A percentile compares a stretch with the other conserved stretches of the same genome.
These are phyloP conservation scores for Mercurialis annua DNA, from an alignment of 345 rosid species.

Conservation along the genomic window DNA sequence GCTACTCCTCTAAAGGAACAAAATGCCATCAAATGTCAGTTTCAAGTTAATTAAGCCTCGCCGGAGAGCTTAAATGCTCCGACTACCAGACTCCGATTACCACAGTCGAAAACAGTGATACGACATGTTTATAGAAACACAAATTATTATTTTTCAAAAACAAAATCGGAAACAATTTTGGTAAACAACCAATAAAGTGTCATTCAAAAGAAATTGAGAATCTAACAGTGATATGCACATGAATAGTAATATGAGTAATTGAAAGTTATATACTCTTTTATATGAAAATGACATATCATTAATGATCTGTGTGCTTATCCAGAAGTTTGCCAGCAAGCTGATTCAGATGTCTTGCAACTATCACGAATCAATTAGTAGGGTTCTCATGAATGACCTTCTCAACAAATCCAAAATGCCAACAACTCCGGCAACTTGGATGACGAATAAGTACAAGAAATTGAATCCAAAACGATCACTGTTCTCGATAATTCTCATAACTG, in stretches of 20 bases:
- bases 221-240: not conserved
- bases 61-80: too few relatives aligned
- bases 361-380: not conserved
- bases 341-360: conserved; percentile 2
- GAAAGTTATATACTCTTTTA: not conserved
- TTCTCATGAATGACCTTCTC: not conserved
- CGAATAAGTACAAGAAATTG: conserved; percentile 9
- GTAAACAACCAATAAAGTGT: not conserved
- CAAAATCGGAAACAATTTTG: not conserved
- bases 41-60: not conserved
- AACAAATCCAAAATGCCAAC: not conserved
- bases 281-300: not conserved
- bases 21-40: not conserved
- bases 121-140: not conserved
- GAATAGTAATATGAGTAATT: not conserved
- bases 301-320: conserved; percentile 17
- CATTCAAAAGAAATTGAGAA: not conserved
- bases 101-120: not conserved
- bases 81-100: too few relatives aligned
- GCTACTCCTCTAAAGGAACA: not conserved
- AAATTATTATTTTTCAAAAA: not conserved
- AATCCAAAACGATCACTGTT: not conserved
- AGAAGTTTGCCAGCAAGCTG: conserved; percentile 8
- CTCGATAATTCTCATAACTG: not conserved
- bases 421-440: conserved; percentile 6